Percentiles rank a stretch among this genome's conserved stretches.
Evolutionary conservation across 2,329 filamentous ascomycete genomes (phyloP).

Genomic region (Kalaharituber pfeilii): DNA sequence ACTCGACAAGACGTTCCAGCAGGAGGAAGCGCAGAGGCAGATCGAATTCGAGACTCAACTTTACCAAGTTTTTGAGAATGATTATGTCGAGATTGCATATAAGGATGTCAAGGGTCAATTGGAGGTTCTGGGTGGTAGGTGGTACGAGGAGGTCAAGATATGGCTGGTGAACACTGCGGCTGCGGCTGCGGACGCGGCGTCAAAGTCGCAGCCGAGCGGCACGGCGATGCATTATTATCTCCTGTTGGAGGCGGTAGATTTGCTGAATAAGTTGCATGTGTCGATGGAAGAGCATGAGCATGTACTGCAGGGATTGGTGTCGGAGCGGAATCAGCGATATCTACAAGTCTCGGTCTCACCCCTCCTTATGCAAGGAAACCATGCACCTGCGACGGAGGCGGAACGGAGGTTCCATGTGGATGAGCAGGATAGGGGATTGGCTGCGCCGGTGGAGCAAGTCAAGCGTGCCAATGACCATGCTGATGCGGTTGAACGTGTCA

Average conservation of each 20-base stretch:
- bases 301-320: slow-evolving; percentile 22
- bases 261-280: slow-evolving; percentile 23
- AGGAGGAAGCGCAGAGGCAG: slow-evolving; percentile 21
- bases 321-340: slow-evolving; percentile 23
- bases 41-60: slow-evolving; percentile 23
- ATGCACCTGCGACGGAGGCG: slow-evolving; percentile 21
- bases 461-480: slow-evolving; percentile 23
- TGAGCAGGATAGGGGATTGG: slow-evolving; percentile 23
- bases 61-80: slow-evolving; percentile 23
- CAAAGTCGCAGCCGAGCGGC: slow-evolving; percentile 5
- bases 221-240: slow-evolving; percentile 24
- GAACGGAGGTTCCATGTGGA: slow-evolving; percentile 24
- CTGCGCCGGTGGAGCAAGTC: slow-evolving; percentile 22
- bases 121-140: slow-evolving; percentile 23
- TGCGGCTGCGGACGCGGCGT: slow-evolving; percentile 7
- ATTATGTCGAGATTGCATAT: slow-evolving; percentile 24
- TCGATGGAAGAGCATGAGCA: slow-evolving; percentile 25
- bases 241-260: slow-evolving; percentile 23
- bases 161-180: slow-evolving; percentile 22
- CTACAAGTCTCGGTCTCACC: slow-evolving; percentile 23
- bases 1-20: slow-evolving; percentile 23
- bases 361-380: slow-evolving; percentile 21
- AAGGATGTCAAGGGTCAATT: slow-evolving; percentile 24
- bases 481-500: slow-evolving; percentile 21
- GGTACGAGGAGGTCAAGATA: slow-evolving; percentile 23